Evolutionary conservation across 2,329 filamentous ascomycete species (phyloP).

Genomic region (Fusarium palustre): DNA sequence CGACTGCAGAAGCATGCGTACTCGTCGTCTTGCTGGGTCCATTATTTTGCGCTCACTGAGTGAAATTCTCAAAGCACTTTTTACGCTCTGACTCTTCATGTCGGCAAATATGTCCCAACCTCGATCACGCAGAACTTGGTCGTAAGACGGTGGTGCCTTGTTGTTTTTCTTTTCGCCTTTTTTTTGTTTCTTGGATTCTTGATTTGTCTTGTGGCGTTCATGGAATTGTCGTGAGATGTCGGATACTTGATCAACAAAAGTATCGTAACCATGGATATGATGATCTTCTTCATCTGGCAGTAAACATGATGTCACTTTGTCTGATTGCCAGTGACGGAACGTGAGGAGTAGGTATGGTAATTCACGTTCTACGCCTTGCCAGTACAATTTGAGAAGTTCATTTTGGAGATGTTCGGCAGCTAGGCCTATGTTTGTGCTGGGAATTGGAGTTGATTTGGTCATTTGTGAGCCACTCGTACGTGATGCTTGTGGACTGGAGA

Average conservation of each 20-base stretch:
- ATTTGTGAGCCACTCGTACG: not conserved
- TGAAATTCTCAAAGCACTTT: constrained; percentile 6
- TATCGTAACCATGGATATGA: constrained; percentile 54
- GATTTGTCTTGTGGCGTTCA: constrained; percentile 33
- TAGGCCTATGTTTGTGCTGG: constrained; percentile 8
- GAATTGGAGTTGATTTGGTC: constrained; percentile 16
- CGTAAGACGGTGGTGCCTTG: constrained; percentile 36
- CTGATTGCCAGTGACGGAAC: constrained; percentile 50
- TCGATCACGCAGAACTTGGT: constrained; percentile 35
- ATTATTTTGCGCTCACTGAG: constrained; percentile 15
- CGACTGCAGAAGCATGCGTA: constrained; percentile 50
- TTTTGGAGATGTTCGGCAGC: constrained; percentile 8
- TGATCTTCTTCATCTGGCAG: constrained; percentile 46
- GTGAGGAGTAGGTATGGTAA: constrained; percentile 52
- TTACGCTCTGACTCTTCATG: constrained; percentile 38
- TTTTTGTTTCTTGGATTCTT: not conserved
- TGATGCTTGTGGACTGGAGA: not conserved
- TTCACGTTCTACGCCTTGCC: constrained; percentile 52
- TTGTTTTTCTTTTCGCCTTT: not conserved
- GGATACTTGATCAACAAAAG: constrained; percentile 54
- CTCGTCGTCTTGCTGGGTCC: constrained; percentile 36
- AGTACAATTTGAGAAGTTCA: constrained; percentile 49
- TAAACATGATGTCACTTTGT: constrained; percentile 22
- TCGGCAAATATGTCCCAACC: constrained; percentile 44
- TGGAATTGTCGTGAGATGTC: constrained; percentile 48